phyloP scores from a whole-genome alignment of 2,329 filamentous ascomycete genomes.

The Fusarium verticillioides region DNA sequence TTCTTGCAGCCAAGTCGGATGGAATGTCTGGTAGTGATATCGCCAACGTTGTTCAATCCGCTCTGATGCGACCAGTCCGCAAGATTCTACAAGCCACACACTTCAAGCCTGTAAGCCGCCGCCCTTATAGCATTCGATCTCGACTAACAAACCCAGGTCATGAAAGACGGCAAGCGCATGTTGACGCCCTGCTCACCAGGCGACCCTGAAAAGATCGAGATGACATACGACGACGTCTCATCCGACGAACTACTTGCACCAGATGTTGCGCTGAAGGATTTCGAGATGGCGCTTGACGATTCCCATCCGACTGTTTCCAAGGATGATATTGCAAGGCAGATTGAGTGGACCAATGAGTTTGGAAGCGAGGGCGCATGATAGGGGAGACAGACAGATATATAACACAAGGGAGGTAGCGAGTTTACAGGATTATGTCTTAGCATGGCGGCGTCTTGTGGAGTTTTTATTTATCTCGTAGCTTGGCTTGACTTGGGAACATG shows the following conservation, averaged over 20 bases:
- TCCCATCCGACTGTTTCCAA: conserved; percentile 90
- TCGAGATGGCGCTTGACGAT: conserved; percentile 89
- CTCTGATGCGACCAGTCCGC: conserved; percentile 95
- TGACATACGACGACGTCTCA: conserved; percentile 91
- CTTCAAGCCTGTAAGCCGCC: conserved; percentile 82
- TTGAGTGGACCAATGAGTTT: conserved; percentile 96
- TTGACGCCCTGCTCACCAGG: conserved; percentile 94
- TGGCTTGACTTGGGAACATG: conserved; percentile 26
- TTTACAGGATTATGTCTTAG: conserved; percentile 41
- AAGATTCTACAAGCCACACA: conserved; percentile 98
- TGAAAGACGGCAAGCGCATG: conserved; percentile 73
- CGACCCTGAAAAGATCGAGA: conserved; percentile 85
- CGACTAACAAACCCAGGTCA: conserved; percentile 64
- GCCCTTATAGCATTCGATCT: accelerated
- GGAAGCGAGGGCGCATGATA: conserved; percentile 81
- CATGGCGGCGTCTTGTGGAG: conserved; percentile 41
- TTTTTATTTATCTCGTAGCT: conserved; percentile 35
- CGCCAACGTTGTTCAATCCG: conserved; percentile 92
- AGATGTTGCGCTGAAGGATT: conserved; percentile 87
- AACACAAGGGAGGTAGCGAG: conserved; percentile 21
- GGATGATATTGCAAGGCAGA: conserved; percentile 84
- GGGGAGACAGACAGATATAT: conserved; percentile 43
- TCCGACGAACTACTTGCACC: conserved; percentile 88
- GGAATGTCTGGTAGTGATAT: conserved; percentile 98
- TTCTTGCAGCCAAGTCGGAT: conserved; percentile 83